Evolutionary conservation across 2,329 filamentous ascomycete genomes (phyloP).

Genomic region (Pezicula neosporulosa): DNA sequence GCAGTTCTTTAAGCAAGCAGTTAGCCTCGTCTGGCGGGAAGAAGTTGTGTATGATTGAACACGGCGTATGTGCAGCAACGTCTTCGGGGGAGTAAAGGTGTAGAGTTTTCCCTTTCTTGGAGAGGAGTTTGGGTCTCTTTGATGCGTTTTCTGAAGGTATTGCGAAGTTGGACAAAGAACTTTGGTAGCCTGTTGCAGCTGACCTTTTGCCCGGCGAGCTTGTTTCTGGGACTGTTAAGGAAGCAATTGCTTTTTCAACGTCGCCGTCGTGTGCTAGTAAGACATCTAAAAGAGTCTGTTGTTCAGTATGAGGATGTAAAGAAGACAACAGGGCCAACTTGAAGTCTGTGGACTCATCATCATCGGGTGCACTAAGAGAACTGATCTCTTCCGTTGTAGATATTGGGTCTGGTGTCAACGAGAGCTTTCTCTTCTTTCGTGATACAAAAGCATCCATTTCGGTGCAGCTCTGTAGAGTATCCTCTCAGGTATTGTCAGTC

Average conservation of each 20-base stretch:
- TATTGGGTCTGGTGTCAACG: slow-evolving; percentile 10
- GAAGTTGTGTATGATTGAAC: slow-evolving; percentile 91
- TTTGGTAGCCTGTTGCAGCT: slow-evolving; percentile 50
- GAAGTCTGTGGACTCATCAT: slow-evolving; percentile 81
- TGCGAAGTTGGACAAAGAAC: slow-evolving; percentile 56
- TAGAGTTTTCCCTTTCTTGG: slow-evolving; percentile 77
- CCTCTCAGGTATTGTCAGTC: no score
- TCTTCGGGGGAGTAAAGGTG: slow-evolving; percentile 81
- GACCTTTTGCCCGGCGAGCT: slow-evolving; percentile 24
- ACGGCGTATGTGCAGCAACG: slow-evolving; percentile 80
- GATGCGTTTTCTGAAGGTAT: slow-evolving; percentile 10
- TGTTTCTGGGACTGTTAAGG: slow-evolving; percentile 37
- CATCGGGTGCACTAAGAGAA: slow-evolving; percentile 24
- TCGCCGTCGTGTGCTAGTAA: slow-evolving; percentile 76
- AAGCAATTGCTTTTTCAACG: slow-evolving; percentile 60
- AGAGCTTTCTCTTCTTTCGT: slow-evolving; percentile 47
- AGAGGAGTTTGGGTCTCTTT: slow-evolving; percentile 50
- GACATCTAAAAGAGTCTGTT: slow-evolving; percentile 71
- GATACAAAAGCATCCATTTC: slow-evolving; percentile 57
- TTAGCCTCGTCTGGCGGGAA: slow-evolving; percentile 70
- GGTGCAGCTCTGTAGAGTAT: neutral
- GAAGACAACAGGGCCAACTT: slow-evolving; percentile 85
- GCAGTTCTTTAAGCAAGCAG: slow-evolving; percentile 68
- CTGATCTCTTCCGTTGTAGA: slow-evolving; percentile 19
- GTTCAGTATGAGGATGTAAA: slow-evolving; percentile 60